Base-by-base conservation (phyloP, 257 asterid species). In the Nicotiana knightiana region DNA sequence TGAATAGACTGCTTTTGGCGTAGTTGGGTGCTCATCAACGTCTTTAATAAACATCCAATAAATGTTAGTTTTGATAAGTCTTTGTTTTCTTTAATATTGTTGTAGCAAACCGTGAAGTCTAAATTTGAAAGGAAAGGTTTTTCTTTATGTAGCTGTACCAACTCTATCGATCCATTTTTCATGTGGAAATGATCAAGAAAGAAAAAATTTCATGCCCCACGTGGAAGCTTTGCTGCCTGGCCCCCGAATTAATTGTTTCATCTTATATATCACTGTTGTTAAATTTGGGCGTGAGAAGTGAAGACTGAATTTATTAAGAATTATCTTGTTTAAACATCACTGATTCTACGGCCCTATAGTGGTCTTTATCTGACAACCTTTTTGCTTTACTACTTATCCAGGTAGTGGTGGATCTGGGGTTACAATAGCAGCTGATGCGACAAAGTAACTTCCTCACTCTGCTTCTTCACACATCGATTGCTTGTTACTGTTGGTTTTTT, bases 371-470 rank as follows among this genome's bases (percentile, higher is more conserved):
- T 67, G 70, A 68, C 53, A 67, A 80, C 53, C 57, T 54, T 66
- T 17, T 61, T 53, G 39, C 67, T 39, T 63, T 37, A n/a, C 9
- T 67, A 82, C 58, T 86, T 92, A 53, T 82, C 82, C 88, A 93
- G 97, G 94, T 89, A 92, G 88, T 67, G 87, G 90, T 82, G 91
- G 91, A 87, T 82, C 97, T 55, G 91, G 90, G 28, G 83, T 67
- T 85, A 84, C 92, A 53, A 88, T 91, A 58, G 86, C 94, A 51
- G 93, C 92, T 59, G 98, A 95, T 82, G 95, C 95, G 32, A 93
- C 99, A 85, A 95, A 95, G 99, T 95, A 95, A 77, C 83, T 84
- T 85, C 59, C 51, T 79, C 66, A 59, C 80, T 76, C 82, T 51
- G 68, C 83, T 81, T 48, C 66, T 30, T 66, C 78, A n/a, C 3